Conservation (phyloP, 169 alveolate genomes). For the Plasmodium fragile region DNA sequence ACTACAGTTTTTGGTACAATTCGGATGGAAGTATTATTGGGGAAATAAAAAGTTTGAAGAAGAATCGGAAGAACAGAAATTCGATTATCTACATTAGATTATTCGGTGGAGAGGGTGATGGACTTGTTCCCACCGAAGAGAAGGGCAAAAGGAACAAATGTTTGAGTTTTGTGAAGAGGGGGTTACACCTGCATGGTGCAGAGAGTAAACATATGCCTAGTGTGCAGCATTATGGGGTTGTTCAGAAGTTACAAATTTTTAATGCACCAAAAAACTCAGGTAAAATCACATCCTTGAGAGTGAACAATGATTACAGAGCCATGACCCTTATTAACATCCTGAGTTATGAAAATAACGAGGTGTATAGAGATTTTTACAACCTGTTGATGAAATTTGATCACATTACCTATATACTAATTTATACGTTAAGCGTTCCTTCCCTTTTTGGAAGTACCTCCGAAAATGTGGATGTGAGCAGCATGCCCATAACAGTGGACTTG, state of each 20-base stretch:
- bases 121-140: background rate
- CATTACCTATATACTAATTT: conserved; percentile 57
- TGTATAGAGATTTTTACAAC: conserved; percentile 62
- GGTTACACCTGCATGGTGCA: background rate
- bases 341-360: conserved; percentile 62
- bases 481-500: conserved; percentile 25
- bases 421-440: conserved; percentile 41
- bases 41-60: conserved; percentile 50
- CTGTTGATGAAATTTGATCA: conserved; percentile 62
- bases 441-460: conserved; percentile 5
- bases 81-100: conserved; percentile 37
- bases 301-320: conserved; percentile 47
- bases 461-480: background rate
- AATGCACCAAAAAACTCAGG: conserved; percentile 19
- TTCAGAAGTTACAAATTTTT: conserved; percentile 38
- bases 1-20: conserved; percentile 62
- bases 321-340: conserved; percentile 63
- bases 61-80: conserved; percentile 64
- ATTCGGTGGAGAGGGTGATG: conserved; percentile 5
- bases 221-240: conserved; percentile 26
- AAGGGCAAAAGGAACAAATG: background rate
- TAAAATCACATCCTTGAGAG: conserved; percentile 43
- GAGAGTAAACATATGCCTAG: background rate
- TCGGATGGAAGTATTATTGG: conserved; percentile 54
- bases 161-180: background rate